Conservation (phyloP, 805 yeast genomes). For the Lipomyces sp. region DNA sequence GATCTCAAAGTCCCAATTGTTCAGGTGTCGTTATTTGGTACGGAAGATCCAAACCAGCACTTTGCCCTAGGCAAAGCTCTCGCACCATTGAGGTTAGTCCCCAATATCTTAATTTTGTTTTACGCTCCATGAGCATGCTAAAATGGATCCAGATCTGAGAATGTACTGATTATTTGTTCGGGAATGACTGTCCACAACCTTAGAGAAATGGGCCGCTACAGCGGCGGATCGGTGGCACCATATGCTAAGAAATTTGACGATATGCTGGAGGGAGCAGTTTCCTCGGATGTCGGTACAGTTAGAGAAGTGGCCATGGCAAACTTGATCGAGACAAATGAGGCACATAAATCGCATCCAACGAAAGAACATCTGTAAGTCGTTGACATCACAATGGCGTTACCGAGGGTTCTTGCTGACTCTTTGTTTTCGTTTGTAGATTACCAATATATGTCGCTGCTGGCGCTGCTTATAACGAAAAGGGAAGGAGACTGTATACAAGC, state of each 20-base stretch:
- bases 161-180: constrained; percentile 62
- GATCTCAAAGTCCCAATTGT: constrained; percentile 49
- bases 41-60: constrained; percentile 49
- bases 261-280: constrained; percentile 51
- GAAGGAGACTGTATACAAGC: constrained; percentile 54
- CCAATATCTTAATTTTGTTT: too few relatives aligned
- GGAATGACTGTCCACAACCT: constrained; percentile 85
- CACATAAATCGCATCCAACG: constrained; percentile 69
- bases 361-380: constrained; percentile 62
- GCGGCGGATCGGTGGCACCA: constrained; percentile 46
- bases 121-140: constrained; percentile 1
- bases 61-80: constrained; percentile 62
- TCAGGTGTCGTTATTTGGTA: constrained; percentile 49
- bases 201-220: constrained; percentile 52
- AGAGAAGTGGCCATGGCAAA: constrained; percentile 49
- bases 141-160: constrained; percentile 51
- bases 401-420: too few relatives aligned
- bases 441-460: constrained; percentile 70
- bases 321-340: constrained; percentile 45
- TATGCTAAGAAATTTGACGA: constrained; percentile 61
- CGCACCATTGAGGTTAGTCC: constrained; percentile 44
- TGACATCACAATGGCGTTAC: neutral
- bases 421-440: constrained; percentile 36
- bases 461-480: constrained; percentile 50
- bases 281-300: constrained; percentile 41